Conservation (phyloP, 202 grass and related monocot species). For the Miscanthus sacchariflorus region DNA sequence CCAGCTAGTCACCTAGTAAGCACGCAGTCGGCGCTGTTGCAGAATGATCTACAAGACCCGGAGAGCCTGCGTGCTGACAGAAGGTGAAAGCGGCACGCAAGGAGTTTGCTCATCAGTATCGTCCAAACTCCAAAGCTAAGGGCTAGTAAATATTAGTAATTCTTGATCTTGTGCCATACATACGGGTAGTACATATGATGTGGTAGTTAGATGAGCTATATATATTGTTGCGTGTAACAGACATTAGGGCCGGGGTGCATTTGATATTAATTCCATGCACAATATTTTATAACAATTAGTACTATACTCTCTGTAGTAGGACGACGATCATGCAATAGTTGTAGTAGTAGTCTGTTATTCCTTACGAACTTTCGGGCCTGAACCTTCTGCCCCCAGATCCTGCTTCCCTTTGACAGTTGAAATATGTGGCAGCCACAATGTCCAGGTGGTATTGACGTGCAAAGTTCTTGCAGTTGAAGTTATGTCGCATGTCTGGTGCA, state of each 20-base stretch:
- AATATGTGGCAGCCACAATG: slow-evolving; percentile 62
- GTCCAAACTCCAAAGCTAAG: neutral
- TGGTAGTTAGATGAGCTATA: slow-evolving; percentile 6
- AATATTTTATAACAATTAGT: neutral
- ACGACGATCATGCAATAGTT: neutral
- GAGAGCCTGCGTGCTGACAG: too few relatives aligned
- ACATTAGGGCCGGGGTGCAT: neutral
- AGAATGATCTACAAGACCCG: too few relatives aligned
- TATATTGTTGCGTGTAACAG: neutral
- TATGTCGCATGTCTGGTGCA: slow-evolving; percentile 57
- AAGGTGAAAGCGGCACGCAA: too few relatives aligned
- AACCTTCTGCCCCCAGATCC: slow-evolving; percentile 79
- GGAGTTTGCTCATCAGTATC: neutral
- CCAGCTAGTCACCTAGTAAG: too few relatives aligned
- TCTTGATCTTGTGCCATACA: neutral
- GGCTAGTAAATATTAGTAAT: too few relatives aligned
- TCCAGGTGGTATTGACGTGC: slow-evolving; percentile 56
- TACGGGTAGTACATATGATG: neutral
- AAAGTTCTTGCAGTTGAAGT: slow-evolving; percentile 66
- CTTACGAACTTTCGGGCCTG: slow-evolving; percentile 36
- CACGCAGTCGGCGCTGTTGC: too few relatives aligned
- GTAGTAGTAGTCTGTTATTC: too few relatives aligned
- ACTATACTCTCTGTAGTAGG: neutral
- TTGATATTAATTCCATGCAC: slow-evolving; percentile 9
- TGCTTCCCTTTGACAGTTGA: slow-evolving; percentile 78